Base-by-base conservation (phyloP, 148 eudicot genomes). In the Rhododendron griersonianum region DNA sequence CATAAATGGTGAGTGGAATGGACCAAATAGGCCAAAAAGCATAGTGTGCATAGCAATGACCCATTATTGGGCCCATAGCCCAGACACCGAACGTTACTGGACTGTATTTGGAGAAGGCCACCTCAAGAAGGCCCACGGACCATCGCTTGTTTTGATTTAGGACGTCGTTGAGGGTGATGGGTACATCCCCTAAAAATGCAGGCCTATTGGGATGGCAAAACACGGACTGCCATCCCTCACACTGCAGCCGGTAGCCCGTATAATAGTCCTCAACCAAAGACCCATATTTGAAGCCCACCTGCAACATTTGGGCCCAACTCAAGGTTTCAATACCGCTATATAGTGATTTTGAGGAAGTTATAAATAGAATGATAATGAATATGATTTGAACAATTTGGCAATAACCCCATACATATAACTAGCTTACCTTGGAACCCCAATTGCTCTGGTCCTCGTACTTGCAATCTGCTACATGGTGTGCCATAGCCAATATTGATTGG, bases 191-290 rank as follows among this genome's bases (percentile, higher is more conserved):
- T 67, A 93, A 87, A 84, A 92, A 94, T 10, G 93, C 93, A 2
- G 92, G 88, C 83, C 93, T 88, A 3, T 88, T 83, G 0, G 97
- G 97, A 84, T 87, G 19, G 86, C 92, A 93, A 80, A 93, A 91
- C 28, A 89, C 25, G 5, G 87, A 75, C 80, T n/a, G 88, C 97
- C 97, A 94, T 23, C 97, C 97, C 47, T 91, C 90, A 85, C 97
- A 90, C 7, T 92, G 92, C 77, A 92, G 55, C 9, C 85, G 86
- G 16, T 88, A 92, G 5, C 97, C 93, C 0, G 97, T 91, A 37
- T 73, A 76, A 78, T 59, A 93, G 61, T 94, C 97, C 84, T 88
- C 81, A 78, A 16, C n/a, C n/a, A n/a, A n/a, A n/a, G n/a, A n/a
- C n/a, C n/a, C n/a, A n/a, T n/a, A n/a, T n/a, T n/a, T n/a, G n/a